Evolutionary conservation across 2,329 filamentous ascomycete species (phyloP), one percentile per base, ranked within the genome.

Genomic region (Colletotrichum tofieldiae): DNA sequence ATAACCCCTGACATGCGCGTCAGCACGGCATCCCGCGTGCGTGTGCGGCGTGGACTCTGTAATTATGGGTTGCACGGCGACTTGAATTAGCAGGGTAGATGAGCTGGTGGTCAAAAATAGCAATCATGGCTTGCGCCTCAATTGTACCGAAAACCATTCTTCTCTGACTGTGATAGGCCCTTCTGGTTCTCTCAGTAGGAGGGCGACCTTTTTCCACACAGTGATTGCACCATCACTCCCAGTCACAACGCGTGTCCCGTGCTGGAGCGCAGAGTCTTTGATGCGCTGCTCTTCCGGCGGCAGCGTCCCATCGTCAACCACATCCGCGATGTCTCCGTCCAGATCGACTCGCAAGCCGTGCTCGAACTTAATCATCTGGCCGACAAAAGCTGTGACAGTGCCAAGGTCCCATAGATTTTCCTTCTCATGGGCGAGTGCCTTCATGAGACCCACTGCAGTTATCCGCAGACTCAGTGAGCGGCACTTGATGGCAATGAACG

Each of bases 401-500:
- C 72, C 65, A 0, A 77, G 72, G 29, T 85, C 80, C 83, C 83
- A 85, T 0, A 84, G 63, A 1, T 78, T 80, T 65, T 86, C 84
- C 23, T 79, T 75, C 0, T 75, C 64, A 0, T 78, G 77, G 0
- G 81, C 78, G 1, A 84, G 73, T 0, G 60, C 74, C 18, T 75
- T 75, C 71, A 85, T 75, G 18, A 83, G 71, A 0, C 74, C 72
- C 0, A 85, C 73, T 0, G 82, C 84, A 2, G 76, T 75, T 0
- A 84, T 45, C 0, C 84, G 78, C 0, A 82, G 79, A 1, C 65
- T 58, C 7, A 85, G 75, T n/a, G 78, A 77, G 0, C 84, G 82
- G 51, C 84, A 86, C 67, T 82, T 84, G 39, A 81, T 75, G 2
- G 79, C 75, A 8, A 83, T 75, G 49, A 82, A 84, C 60, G 80